Percentiles rank a stretch among this genome's conserved stretches.
phyloP scores from a whole-genome alignment of 2,329 filamentous ascomycete species.

The Zarea fungicola region DNA sequence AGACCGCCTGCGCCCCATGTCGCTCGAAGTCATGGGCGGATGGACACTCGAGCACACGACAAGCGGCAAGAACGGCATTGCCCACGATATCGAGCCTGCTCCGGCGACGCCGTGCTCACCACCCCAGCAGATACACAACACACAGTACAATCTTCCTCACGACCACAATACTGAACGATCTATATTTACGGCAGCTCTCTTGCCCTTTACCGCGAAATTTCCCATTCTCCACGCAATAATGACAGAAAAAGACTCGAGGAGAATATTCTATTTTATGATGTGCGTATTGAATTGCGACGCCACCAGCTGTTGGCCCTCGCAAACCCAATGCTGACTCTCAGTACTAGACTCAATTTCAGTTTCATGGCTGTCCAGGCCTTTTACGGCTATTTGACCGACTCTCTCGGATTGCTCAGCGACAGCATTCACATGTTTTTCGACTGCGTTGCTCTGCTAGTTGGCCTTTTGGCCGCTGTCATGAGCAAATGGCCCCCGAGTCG shows the following conservation, averaged over 20 bases:
- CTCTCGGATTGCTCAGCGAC: constrained; percentile 89
- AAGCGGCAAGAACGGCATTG: constrained; percentile 36
- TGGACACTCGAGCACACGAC: constrained; percentile 38
- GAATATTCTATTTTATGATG: constrained; percentile 97
- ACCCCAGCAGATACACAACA: constrained; percentile 16
- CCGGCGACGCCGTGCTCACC: constrained; percentile 25
- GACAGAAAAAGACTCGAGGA: constrained; percentile 83
- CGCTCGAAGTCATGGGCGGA: constrained; percentile 31
- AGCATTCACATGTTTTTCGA: constrained; percentile 99
- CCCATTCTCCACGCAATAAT: constrained; percentile 82
- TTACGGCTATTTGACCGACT: constrained; percentile 91
- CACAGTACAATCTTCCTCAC: constrained; percentile 22
- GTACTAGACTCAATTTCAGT: constrained; percentile 82
- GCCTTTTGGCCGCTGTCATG: constrained; percentile 85
- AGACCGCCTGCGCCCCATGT: constrained; percentile 28
- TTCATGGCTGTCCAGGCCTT: constrained; percentile 96
- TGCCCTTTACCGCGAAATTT: constrained; percentile 64
- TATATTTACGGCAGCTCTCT: constrained; percentile 63
- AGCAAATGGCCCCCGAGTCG: constrained; percentile 93
- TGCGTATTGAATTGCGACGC: constrained; percentile 32
- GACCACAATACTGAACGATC: constrained; percentile 51
- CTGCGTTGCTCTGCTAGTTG: constrained; percentile 85
- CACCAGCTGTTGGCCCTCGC: constrained; percentile 14
- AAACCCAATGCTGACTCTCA: constrained; percentile 15
- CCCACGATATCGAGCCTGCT: constrained; percentile 24